A percentile compares a stretch with the other conserved stretches of the same genome.
Conservation (phyloP, 768 basidiomycete species). For the Pleurotus cornucopiae region DNA sequence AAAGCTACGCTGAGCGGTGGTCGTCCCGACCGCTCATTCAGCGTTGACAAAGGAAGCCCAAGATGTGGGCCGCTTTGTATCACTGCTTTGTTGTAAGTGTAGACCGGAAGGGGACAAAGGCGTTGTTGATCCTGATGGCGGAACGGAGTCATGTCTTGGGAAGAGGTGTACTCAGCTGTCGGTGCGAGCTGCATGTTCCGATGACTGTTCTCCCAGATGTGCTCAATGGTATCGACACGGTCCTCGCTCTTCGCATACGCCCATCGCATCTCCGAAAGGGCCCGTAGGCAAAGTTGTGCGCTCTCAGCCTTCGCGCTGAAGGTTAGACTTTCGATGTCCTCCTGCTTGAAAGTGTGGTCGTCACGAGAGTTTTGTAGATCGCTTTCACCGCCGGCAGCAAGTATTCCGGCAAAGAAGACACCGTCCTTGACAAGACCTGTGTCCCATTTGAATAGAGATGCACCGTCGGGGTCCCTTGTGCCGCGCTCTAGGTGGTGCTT, state of each 20-base stretch:
- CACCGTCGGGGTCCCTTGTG: slow-evolving; percentile 23
- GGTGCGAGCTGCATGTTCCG: slow-evolving; percentile 16
- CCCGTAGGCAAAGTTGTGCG: slow-evolving; percentile 59
- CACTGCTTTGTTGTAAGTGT: background rate
- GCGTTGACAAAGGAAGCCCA: slow-evolving; percentile 10
- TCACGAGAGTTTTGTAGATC: slow-evolving; percentile 31
- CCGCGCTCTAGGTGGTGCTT: slow-evolving; percentile 41
- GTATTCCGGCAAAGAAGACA: slow-evolving; percentile 80
- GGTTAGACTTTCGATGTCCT: slow-evolving; percentile 21
- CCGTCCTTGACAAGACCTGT: slow-evolving; percentile 85
- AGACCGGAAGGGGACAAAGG: slow-evolving; percentile 3
- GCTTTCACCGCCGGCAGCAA: slow-evolving; percentile 62
- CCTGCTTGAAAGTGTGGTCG: slow-evolving; percentile 28
- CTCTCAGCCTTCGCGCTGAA: slow-evolving; percentile 37
- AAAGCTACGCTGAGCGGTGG: slow-evolving; percentile 38
- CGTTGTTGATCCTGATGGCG: slow-evolving; percentile 5
- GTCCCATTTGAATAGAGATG: slow-evolving; percentile 77
- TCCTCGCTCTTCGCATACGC: slow-evolving; percentile 72
- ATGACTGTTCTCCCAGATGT: slow-evolving; percentile 46
- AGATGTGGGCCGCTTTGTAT: background rate
- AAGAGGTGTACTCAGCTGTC: background rate
- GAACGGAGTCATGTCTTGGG: slow-evolving; percentile 2
- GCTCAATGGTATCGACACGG: slow-evolving; percentile 55
- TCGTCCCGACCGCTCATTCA: slow-evolving; percentile 40
- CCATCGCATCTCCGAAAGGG: slow-evolving; percentile 84